Base-by-base conservation (phyloP, 495 filamentous ascomycete species). In the Aspergillus homomorphus region DNA sequence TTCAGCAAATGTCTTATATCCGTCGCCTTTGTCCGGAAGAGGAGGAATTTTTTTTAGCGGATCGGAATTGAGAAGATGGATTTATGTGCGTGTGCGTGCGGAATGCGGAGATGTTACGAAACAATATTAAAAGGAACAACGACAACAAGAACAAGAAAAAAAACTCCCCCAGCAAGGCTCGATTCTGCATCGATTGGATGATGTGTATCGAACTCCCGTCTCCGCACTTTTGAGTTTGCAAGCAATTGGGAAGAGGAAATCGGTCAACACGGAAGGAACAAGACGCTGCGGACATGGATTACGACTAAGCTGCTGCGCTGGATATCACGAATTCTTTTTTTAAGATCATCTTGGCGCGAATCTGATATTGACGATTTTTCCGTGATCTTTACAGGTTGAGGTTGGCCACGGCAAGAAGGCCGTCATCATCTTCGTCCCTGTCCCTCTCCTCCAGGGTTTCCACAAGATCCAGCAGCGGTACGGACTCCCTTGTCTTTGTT, bases 351-450 rank as follows among this genome's bases (percentile, higher is more conserved):
- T 28, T n/a, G n/a, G 2, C 28, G 24, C 18, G 30, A 16, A 44
- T 50, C 28, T 60, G 55, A 56, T 62, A 64, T 69, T 73, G 60
- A 70, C 62, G 65, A 64, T 26, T 33, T 54, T 51, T 57, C n/a
- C 33, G 33, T 38, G 33, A 38, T 49, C 28, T 51, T 68, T 71
- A 73, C 79, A 96, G 94, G 90, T 98, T 81, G 94, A 98, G 83
- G 94, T 97, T 79, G 93, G 93, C 82, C 91, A 96, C 82, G 94
- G 94, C 87, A 96, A 96, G 86, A 98, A 98, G 85, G 94, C 94
- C 67, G 97, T 98, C 81, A 91, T 97, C 82, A 91, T 98, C 87
- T 98, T 98, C 87, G 93, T 98, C 84, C 94, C 94, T 72, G 95
- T 98, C 73, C 94, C 94, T 74, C 87, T 93, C 73, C 89, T 98